These are phyloP conservation scores for Verticillium zaregamsianum DNA, from an alignment of 2,329 filamentous ascomycete species.

Conservation along the genomic window DNA sequence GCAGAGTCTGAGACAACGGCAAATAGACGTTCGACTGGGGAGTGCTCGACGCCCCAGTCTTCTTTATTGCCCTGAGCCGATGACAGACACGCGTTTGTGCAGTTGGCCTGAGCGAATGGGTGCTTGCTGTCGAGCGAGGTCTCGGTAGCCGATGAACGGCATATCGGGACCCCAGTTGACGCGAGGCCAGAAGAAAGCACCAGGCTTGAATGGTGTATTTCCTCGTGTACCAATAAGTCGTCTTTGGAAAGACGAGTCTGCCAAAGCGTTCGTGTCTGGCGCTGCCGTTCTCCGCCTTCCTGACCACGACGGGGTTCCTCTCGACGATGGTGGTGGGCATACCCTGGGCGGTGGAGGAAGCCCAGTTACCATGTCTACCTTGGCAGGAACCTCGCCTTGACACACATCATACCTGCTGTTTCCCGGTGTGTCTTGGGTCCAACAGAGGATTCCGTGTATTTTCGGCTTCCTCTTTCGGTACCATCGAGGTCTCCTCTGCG, in stretches of 20 bases:
- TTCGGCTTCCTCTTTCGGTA: slow-evolving; percentile 3
- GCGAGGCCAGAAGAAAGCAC: neutral
- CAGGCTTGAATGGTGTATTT: neutral
- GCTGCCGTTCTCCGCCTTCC: neutral
- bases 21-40: slow-evolving; percentile 31
- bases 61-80: slow-evolving; percentile 14
- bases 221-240: neutral
- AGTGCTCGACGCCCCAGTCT: slow-evolving; percentile 22
- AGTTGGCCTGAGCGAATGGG: slow-evolving; percentile 3
- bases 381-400: neutral
- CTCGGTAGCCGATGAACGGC: neutral
- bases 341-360: neutral
- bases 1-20: slow-evolving; percentile 40
- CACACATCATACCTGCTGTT: neutral
- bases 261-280: neutral
- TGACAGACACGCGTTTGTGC: slow-evolving; percentile 13
- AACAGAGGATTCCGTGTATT: neutral
- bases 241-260: neutral
- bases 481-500: slow-evolving; percentile 7
- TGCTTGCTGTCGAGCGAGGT: slow-evolving; percentile 10
- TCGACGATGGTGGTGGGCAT: neutral
- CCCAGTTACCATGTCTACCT: neutral
- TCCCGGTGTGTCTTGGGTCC: neutral
- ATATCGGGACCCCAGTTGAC: neutral
- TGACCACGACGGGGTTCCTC: neutral